phyloP scores from a whole-genome alignment of 1,139 yeast genomes.

The Hyphopichia wangnamkhiaoensis region DNA sequence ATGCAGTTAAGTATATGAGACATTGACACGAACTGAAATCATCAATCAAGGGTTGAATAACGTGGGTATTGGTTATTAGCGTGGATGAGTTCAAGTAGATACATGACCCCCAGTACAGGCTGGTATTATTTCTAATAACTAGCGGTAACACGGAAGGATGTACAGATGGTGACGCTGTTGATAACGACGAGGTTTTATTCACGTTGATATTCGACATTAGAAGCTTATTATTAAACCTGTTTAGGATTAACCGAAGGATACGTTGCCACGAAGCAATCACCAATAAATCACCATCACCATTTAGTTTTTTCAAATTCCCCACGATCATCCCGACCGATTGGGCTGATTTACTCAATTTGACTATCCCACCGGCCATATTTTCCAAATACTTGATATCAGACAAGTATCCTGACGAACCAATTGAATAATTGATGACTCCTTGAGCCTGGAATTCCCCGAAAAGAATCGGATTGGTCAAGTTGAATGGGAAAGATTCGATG shows the following conservation, averaged over 20 bases:
- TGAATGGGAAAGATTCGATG: slow-evolving; percentile 54
- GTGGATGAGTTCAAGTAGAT: slow-evolving; percentile 26
- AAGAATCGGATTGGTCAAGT: slow-evolving; percentile 56
- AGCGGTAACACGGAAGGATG: slow-evolving; percentile 16
- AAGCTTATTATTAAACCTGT: neutral
- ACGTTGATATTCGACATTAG: slow-evolving; percentile 3
- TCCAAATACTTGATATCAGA: slow-evolving; percentile 61
- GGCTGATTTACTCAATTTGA: slow-evolving; percentile 10
- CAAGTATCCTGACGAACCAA: slow-evolving; percentile 28
- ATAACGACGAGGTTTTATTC: slow-evolving; percentile 1
- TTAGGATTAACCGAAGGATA: neutral
- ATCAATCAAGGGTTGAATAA: slow-evolving; percentile 25
- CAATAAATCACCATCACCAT: slow-evolving; percentile 65
- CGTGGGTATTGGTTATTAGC: slow-evolving; percentile 40
- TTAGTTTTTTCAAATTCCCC: slow-evolving; percentile 49
- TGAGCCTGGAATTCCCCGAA: too few species aligned
- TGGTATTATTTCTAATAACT: slow-evolving; percentile 11
- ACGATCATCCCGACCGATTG: slow-evolving; percentile 51
- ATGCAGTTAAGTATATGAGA: slow-evolving; percentile 11
- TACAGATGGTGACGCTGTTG: neutral
- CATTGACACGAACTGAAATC: slow-evolving; percentile 6
- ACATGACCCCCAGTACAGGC: slow-evolving; percentile 38
- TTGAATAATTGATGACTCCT: neutral
- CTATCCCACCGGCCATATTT: slow-evolving; percentile 66
- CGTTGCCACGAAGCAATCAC: slow-evolving; percentile 51